Evolutionary conservation across 805 yeast species (phyloP).

Genomic region (Metschnikowia reukaufii): DNA sequence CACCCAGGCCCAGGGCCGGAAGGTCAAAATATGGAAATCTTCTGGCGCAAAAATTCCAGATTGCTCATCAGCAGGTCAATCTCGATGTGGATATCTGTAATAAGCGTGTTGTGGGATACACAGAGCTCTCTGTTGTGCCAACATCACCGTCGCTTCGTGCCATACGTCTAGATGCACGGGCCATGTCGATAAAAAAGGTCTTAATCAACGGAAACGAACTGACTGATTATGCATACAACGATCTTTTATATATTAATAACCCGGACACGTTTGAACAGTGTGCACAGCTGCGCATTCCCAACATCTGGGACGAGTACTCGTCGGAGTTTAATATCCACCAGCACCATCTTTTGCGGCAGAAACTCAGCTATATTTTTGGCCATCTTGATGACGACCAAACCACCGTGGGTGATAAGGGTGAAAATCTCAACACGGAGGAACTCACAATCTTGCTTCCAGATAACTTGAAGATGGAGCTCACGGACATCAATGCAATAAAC

Average conservation of each 20-base stretch:
- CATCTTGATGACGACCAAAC: conserved; percentile 40
- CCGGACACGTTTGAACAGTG: conserved; percentile 31
- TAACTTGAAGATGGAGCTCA: conserved; percentile 57
- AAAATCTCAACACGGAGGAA: conserved; percentile 57
- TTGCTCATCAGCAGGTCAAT: conserved; percentile 82
- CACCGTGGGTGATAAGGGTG: conserved; percentile 6
- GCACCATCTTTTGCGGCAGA: conserved; percentile 58
- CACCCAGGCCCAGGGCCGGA: conserved; percentile 15
- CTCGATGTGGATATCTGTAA: conserved; percentile 77
- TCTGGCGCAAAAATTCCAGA: conserved; percentile 53
- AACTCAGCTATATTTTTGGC: conserved; percentile 52
- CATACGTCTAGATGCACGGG: conserved; percentile 78
- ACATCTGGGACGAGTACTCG: conserved; percentile 46
- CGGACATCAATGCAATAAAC: conserved; percentile 40
- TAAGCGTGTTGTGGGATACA: conserved; percentile 61
- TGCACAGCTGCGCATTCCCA: conserved; percentile 24
- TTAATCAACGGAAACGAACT: conserved; percentile 57
- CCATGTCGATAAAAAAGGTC: conserved; percentile 62
- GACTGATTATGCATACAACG: conserved; percentile 56
- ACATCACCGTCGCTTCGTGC: conserved; percentile 54
- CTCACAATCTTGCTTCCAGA: conserved; percentile 64
- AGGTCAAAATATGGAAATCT: conserved; percentile 17
- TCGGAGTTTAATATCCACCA: conserved; percentile 46
- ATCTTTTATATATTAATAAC: conserved; percentile 45
- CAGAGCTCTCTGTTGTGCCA: conserved; percentile 83